Evolutionary conservation across 495 filamentous ascomycete genomes (phyloP).

Genomic region (Neurospora sp.): DNA sequence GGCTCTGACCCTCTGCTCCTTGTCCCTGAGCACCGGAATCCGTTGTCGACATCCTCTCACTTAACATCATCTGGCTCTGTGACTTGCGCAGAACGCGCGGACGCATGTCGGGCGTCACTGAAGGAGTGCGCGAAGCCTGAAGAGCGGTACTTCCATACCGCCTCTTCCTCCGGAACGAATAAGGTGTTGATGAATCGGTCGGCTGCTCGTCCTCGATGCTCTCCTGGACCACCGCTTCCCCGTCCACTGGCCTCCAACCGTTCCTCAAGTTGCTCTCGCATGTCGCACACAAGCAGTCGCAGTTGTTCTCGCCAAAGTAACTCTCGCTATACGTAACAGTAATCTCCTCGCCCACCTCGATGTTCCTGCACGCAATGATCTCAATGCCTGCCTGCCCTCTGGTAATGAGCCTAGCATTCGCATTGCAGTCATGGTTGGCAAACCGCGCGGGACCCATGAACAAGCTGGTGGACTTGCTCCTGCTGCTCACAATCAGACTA

Average conservation of each 20-base stretch:
- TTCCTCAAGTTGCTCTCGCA: conserved; percentile 70
- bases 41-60: conserved; percentile 19
- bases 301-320: conserved; percentile 92
- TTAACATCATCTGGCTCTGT: conserved; percentile 18
- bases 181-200: conserved; percentile 4
- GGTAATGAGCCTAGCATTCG: conserved; percentile 80
- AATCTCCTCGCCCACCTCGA: conserved; percentile 84
- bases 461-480: conserved; percentile 76
- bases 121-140: conserved; percentile 33
- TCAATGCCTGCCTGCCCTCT: conserved; percentile 78
- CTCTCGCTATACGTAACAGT: conserved; percentile 91
- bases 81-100: conserved; percentile 29
- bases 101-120: conserved; percentile 38
- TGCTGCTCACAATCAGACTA: conserved; percentile 86
- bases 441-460: conserved; percentile 94
- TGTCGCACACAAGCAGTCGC: conserved; percentile 84
- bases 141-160: conserved; percentile 27
- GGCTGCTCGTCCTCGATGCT: conserved; percentile 32
- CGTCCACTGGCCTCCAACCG: conserved; percentile 58
- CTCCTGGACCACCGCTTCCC: conserved; percentile 28
- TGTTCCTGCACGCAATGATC: conserved; percentile 68
- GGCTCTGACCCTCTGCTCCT: neutral
- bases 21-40: conserved; percentile 4
- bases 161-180: conserved; percentile 34
- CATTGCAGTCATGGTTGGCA: conserved; percentile 93